A percentile compares a stretch with the other conserved stretches of the same genome.
These are phyloP conservation scores for Psilocybe mexicana DNA, from an alignment of 1,284 basidiomycete species.

Conservation along the genomic window DNA sequence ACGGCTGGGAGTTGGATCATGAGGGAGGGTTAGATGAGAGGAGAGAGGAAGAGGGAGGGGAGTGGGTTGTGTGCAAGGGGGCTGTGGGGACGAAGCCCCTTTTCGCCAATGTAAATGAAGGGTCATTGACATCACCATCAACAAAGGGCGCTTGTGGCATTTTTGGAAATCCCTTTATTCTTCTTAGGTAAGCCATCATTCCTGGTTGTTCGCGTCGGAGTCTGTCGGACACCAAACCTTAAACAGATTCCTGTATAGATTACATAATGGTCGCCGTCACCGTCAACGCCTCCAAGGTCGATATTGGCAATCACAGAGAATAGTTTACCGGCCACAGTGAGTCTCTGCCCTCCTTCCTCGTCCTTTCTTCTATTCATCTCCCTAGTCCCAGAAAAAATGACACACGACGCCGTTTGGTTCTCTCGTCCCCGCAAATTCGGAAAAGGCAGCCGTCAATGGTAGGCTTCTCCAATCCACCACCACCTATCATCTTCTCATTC, in stretches of 20 bases:
- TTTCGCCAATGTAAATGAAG: neutral
- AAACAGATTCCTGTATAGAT: constrained; percentile 36
- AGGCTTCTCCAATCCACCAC: constrained; percentile 25
- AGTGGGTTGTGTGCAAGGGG: neutral
- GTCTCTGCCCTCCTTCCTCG: constrained; percentile 13
- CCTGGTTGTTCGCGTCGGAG: neutral
- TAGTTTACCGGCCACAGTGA: constrained; percentile 28
- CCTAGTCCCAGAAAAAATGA: constrained; percentile 57
- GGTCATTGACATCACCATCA: neutral
- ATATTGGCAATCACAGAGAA: constrained; percentile 20
- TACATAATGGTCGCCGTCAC: constrained; percentile 32
- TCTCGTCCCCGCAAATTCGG: constrained; percentile 93
- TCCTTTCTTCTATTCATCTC: constrained; percentile 1
- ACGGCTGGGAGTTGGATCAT: no score
- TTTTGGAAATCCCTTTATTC: constrained; percentile 25
- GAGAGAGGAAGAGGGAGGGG: neutral
- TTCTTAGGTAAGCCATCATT: constrained; percentile 7
- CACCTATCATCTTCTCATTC: neutral
- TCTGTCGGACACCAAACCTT: constrained; percentile 32
- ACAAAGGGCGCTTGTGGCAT: constrained; percentile 9
- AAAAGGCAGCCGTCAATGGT: constrained; percentile 95
- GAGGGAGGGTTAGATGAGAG: no score
- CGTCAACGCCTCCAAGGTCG: constrained; percentile 14
- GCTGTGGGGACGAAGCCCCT: neutral
- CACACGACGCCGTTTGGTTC: constrained; percentile 92